Percentiles rank a stretch among this genome's conserved stretches.
These are phyloP conservation scores for Gillenia trifoliata DNA, from an alignment of 306 rosid genomes.

Conservation along the genomic window DNA sequence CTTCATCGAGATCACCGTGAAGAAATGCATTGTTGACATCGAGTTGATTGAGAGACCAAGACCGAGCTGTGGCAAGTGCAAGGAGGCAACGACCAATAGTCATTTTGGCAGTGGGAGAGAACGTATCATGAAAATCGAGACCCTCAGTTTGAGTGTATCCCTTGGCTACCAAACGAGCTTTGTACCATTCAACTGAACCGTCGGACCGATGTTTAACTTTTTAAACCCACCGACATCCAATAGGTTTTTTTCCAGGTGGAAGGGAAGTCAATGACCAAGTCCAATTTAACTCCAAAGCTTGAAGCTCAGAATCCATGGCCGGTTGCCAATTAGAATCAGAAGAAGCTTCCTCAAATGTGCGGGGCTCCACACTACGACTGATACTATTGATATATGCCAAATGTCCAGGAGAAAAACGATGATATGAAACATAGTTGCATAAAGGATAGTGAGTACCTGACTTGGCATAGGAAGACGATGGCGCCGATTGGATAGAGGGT, in stretches of 20 bases:
- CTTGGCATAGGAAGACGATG: not conserved
- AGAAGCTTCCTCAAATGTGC: not conserved
- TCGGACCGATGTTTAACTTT: not conserved
- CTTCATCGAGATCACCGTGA: too few species aligned
- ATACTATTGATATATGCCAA: not conserved
- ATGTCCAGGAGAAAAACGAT: not conserved
- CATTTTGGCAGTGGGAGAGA: not conserved
- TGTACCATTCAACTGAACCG: not conserved
- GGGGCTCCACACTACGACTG: not conserved
- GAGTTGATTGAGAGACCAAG: not conserved
- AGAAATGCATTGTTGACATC: too few species aligned
- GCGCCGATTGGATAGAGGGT: not conserved
- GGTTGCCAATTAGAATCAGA: not conserved
- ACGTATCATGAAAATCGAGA: not conserved
- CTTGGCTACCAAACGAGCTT: not conserved
- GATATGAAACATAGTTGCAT: not conserved
- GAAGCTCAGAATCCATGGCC: not conserved
- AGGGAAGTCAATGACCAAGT: not conserved
- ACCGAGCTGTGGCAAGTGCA: not conserved
- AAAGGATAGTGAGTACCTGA: not conserved
- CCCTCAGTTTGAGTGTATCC: not conserved
- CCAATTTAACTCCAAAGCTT: not conserved
- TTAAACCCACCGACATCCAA: not conserved
- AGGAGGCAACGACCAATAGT: not conserved
- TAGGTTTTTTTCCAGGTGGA: not conserved